Conservation (phyloP, 192 early-diverging fungal species). For the Coemansia sp. region DNA sequence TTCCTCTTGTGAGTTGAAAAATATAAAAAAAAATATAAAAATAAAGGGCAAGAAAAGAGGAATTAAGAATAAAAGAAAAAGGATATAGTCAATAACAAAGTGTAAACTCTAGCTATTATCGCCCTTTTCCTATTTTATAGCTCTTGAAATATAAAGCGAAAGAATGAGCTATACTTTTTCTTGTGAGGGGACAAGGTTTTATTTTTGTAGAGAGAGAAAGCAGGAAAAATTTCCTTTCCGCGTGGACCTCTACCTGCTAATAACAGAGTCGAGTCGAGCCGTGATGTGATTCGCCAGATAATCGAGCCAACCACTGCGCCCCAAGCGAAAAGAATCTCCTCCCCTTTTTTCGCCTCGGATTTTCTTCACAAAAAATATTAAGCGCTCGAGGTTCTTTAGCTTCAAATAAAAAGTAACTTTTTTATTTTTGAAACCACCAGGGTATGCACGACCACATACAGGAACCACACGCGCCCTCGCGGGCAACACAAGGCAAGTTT, state of each 20-base stretch:
- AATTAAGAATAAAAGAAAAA: constrained; percentile 17
- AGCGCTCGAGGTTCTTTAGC: background rate
- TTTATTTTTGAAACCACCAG: background rate
- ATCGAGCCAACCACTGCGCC: constrained; percentile 1
- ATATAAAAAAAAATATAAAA: constrained; percentile 12
- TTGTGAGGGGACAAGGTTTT: background rate
- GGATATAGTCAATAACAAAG: constrained; percentile 5
- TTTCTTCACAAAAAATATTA: background rate
- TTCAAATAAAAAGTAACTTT: background rate
- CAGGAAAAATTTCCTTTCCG: constrained; percentile 5
- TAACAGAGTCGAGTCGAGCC: background rate
- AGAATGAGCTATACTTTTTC: background rate
- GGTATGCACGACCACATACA: background rate
- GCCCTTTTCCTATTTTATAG: background rate
- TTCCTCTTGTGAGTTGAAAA: background rate
- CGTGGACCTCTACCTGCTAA: background rate
- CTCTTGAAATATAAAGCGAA: background rate
- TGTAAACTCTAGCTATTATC: background rate
- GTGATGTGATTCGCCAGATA: constrained; percentile 4
- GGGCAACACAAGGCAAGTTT: constrained; percentile 6
- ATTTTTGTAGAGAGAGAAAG: background rate
- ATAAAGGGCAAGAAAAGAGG: constrained; percentile 16
- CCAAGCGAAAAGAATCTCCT: background rate
- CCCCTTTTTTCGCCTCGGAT: background rate
- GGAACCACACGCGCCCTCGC: background rate